phyloP scores from a whole-genome alignment of 768 basidiomycete genomes.

The Serendipita sp. region DNA sequence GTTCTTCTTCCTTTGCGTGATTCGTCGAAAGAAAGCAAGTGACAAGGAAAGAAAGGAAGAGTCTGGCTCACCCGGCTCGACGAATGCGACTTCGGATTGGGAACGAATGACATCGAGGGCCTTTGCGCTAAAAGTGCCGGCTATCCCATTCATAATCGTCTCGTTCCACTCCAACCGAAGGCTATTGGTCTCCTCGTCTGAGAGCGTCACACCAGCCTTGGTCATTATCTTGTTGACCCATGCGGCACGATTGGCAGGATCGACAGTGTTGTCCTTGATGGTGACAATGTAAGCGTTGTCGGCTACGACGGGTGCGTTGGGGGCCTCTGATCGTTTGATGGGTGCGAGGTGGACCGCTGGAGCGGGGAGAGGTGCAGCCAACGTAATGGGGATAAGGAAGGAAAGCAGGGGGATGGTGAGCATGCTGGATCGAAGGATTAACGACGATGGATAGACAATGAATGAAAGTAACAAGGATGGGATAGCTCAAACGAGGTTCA shows the following conservation, averaged over 20 bases:
- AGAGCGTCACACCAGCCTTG: neutral
- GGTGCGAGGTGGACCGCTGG: neutral
- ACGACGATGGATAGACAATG: neutral
- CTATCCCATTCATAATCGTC: slow-evolving; percentile 18
- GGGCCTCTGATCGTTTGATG: neutral
- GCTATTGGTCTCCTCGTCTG: neutral
- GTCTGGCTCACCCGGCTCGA: slow-evolving; percentile 27
- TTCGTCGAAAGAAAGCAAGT: too few species aligned
- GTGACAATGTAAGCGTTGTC: neutral
- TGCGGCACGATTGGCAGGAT: neutral
- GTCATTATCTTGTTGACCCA: slow-evolving; percentile 3
- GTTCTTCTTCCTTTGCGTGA: slow-evolving; percentile 11
- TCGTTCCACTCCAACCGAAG: neutral
- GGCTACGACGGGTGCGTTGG: neutral
- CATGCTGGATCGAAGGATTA: too few species aligned
- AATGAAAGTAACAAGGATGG: neutral
- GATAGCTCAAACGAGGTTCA: neutral
- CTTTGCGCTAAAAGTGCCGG: slow-evolving; percentile 21
- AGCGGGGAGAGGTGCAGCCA: neutral
- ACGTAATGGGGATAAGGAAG: neutral
- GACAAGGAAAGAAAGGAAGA: neutral
- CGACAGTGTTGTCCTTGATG: slow-evolving; percentile 4
- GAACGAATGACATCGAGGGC: slow-evolving; percentile 26
- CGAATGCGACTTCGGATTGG: slow-evolving; percentile 27
- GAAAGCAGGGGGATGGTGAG: neutral